Evolutionary conservation across 306 rosid species (phyloP).

Genomic region (Trifolium subterraneum): DNA sequence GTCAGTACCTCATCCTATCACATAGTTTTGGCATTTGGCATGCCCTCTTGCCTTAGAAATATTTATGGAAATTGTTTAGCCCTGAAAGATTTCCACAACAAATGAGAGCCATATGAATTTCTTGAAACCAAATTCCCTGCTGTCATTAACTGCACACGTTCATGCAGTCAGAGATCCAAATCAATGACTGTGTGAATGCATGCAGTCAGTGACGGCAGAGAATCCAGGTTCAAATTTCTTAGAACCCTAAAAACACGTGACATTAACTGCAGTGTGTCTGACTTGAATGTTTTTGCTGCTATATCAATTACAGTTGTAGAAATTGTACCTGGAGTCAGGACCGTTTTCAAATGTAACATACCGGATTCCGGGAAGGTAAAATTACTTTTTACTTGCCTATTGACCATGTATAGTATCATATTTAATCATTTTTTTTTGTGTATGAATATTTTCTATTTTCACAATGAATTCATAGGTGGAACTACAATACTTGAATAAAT

Average conservation of each 20-base stretch:
- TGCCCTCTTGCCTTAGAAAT: neutral
- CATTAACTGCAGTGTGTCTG: constrained; percentile 27
- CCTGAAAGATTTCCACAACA: constrained; percentile 12
- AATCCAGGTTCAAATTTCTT: neutral
- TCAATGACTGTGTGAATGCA: neutral
- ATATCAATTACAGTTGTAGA: constrained; percentile 54
- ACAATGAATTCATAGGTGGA: constrained; percentile 55
- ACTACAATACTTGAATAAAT: constrained; percentile 54
- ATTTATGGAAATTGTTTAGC: constrained; percentile 14
- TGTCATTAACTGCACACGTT: neutral
- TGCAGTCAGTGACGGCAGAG: neutral
- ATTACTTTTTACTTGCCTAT: constrained; percentile 14
- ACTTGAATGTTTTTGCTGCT: constrained; percentile 34
- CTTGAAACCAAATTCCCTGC: too few relatives aligned
- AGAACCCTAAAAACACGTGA: neutral
- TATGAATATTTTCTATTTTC: constrained; percentile 19
- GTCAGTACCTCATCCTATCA: constrained; percentile 7
- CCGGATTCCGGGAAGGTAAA: constrained; percentile 68
- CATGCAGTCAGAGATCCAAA: neutral
- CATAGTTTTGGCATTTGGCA: constrained; percentile 4
- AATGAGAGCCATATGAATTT: constrained; percentile 19
- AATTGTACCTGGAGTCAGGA: constrained; percentile 64
- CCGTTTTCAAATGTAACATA: constrained; percentile 47
- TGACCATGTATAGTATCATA: neutral
- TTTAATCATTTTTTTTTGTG: neutral